Base-by-base conservation (phyloP, 2,329 filamentous ascomycete species). In the Hypomyces rosellus region DNA sequence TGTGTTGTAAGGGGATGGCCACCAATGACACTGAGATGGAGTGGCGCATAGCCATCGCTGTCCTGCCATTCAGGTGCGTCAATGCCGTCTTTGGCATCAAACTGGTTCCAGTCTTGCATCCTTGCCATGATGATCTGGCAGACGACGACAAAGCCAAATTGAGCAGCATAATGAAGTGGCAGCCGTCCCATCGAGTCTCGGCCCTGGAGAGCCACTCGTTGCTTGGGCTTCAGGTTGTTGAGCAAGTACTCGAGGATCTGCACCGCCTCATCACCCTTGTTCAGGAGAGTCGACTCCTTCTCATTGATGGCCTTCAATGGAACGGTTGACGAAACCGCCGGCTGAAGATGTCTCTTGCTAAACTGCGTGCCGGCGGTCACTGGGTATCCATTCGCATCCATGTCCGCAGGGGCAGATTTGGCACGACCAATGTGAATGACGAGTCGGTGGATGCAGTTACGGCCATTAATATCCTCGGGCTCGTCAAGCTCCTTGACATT, bases 41-140 rank as follows among this genome's bases (percentile, higher is more conserved):
- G 74, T 1, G 93, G 93, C 9, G 91, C 89, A 66, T 86, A 89
- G 15, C 93, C 92, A 61, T 97, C 93, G 16, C 83, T 80, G 64
- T 99, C 93, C 68, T 96, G 92, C 92, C 92, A 97, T 54, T 84
- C 77, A 1, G 82, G 77, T 0, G 88, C 87, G 65, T 97, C 92
- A 45, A 99, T 95, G 9, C 91, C 91, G 55, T 89, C 77, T 34
- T 84, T 81, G 25, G 91, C 84, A 61, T 95, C 80, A 62, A 96
- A 96, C 59, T 95, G 84, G 14, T 80, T 81, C 92, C 92, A 97
- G 20, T 84, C 78, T 64, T 92, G 88, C 84, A 99, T 91, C 61
- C 86, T 85, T 55, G 85, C 83, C 72, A 96, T 91, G 57, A 97
- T 80, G 20, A 91, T 77, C 63, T 95, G 80, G 63, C 89, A 96